These are phyloP conservation scores for Didymella glomerata DNA, from an alignment of 2,329 filamentous ascomycete species.

Conservation along the genomic window DNA sequence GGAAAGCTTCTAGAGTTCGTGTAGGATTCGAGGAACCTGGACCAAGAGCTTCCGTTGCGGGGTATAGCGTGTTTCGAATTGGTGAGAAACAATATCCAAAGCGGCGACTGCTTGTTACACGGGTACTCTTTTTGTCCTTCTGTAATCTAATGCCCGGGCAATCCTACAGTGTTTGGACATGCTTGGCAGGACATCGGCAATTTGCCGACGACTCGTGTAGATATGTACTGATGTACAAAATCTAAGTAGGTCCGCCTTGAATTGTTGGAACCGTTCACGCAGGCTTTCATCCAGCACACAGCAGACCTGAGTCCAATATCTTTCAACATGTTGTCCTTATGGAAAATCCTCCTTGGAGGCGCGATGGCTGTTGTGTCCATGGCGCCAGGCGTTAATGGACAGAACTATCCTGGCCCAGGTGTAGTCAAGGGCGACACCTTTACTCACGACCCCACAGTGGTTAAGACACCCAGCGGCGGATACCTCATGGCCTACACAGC, in stretches of 20 bases:
- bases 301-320: neutral
- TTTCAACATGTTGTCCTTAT: constrained; percentile 11
- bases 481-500: constrained; percentile 20
- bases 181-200: neutral
- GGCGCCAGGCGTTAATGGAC: constrained; percentile 8
- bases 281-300: neutral
- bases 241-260: neutral
- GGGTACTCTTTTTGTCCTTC: neutral
- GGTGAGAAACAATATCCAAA: neutral
- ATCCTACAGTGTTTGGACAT: neutral
- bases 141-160: neutral
- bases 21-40: neutral
- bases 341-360: constrained; percentile 14
- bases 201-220: neutral
- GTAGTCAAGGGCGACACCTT: constrained; percentile 8
- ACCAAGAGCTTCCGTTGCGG: neutral
- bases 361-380: constrained; percentile 12
- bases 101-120: neutral
- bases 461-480: constrained; percentile 16
- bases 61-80: neutral
- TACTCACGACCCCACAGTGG: constrained; percentile 19
- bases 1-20: neutral
- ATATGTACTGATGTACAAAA: neutral
- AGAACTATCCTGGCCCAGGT: constrained; percentile 17
- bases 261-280: neutral